A percentile compares a stretch with the other conserved stretches of the same genome.
These are phyloP conservation scores for Fulvia fulva DNA, from an alignment of 2,329 filamentous ascomycete genomes.

Conservation along the genomic window DNA sequence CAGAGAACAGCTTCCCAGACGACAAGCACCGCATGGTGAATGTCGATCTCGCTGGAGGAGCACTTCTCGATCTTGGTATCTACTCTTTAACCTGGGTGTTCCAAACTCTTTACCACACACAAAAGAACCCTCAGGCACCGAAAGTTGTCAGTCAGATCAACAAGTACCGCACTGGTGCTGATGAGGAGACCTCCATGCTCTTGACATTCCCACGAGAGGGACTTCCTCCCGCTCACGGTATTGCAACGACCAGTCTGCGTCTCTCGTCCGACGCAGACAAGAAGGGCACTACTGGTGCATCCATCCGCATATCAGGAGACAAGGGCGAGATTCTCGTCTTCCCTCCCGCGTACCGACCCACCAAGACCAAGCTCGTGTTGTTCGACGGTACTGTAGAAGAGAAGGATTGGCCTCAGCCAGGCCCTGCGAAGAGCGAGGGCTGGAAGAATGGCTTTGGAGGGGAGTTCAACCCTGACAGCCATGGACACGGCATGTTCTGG, in stretches of 20 bases:
- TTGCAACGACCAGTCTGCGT: slow-evolving; percentile 59
- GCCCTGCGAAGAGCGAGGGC: slow-evolving; percentile 44
- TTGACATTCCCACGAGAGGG: slow-evolving; percentile 65
- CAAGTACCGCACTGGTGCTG: slow-evolving; percentile 69
- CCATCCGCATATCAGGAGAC: slow-evolving; percentile 75
- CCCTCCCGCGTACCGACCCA: slow-evolving; percentile 66
- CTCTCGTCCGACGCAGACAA: slow-evolving; percentile 60
- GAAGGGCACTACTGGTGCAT: slow-evolving; percentile 57
- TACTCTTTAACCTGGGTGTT: slow-evolving; percentile 88
- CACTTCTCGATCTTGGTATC: slow-evolving; percentile 78
- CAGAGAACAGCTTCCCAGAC: slow-evolving; percentile 54
- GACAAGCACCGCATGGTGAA: slow-evolving; percentile 77
- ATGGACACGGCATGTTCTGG: slow-evolving; percentile 84
- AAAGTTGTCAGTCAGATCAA: slow-evolving; percentile 64
- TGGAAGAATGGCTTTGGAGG: slow-evolving; percentile 48
- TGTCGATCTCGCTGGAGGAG: slow-evolving; percentile 74
- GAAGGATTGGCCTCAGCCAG: slow-evolving; percentile 44
- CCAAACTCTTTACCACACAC: slow-evolving; percentile 80
- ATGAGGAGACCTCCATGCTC: slow-evolving; percentile 75
- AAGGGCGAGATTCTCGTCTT: slow-evolving; percentile 78
- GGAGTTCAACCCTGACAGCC: slow-evolving; percentile 46
- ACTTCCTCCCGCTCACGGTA: slow-evolving; percentile 61
- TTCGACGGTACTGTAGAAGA: slow-evolving; percentile 46
- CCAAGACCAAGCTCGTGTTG: slow-evolving; percentile 36
- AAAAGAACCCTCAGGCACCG: slow-evolving; percentile 64